These are phyloP conservation scores for Scutellaria minor DNA, from an alignment of 257 asterid species.

Conservation along the genomic window DNA sequence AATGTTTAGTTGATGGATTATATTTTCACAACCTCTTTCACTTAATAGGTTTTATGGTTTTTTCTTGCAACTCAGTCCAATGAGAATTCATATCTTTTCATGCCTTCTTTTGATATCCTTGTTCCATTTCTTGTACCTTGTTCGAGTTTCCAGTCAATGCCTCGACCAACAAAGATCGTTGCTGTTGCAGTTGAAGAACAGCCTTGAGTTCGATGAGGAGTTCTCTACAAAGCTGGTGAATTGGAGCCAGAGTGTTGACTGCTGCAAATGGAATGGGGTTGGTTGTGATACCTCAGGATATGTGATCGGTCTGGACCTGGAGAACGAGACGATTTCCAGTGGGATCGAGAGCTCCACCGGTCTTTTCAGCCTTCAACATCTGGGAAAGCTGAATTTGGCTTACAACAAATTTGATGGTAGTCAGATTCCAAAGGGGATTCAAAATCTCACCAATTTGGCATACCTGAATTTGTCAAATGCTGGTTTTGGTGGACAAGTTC, in stretches of 20 bases:
- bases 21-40: conserved; percentile 25
- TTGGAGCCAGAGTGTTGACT: conserved; percentile 50
- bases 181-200: conserved; percentile 49
- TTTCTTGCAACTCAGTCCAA: conserved; percentile 41
- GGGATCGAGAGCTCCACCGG: conserved; percentile 47
- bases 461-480: conserved; percentile 60
- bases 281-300: conserved; percentile 59
- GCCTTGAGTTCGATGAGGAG: conserved; percentile 22
- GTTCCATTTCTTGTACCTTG: conserved; percentile 24
- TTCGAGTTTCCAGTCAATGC: conserved; percentile 48
- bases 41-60: neutral
- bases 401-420: conserved; percentile 39
- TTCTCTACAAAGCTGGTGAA: conserved; percentile 44
- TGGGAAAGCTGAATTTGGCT: conserved; percentile 54
- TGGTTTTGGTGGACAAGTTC: conserved; percentile 57
- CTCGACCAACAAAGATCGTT: conserved; percentile 44
- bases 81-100: conserved; percentile 52
- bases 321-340: conserved; percentile 37
- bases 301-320: conserved; percentile 52
- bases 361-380: conserved; percentile 49
- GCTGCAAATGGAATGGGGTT: conserved; percentile 67
- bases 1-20: conserved; percentile 40
- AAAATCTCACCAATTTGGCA: conserved; percentile 43
- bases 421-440: conserved; percentile 48
- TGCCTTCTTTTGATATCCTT: conserved; percentile 49